phyloP scores from a whole-genome alignment of 176 grass and related monocot species.

The Hordeum vulgare region MorexV3_pseudomolecules_assembly NC_058524.1:102142368-102142867 shows the following conservation, averaged over 20 bases:
- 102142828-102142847: background rate
- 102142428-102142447: background rate
- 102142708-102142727: background rate
- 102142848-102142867: background rate
- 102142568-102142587: background rate
- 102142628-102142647: background rate
- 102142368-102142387: background rate
- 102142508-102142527: too few species aligned
- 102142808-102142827: background rate
- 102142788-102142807: background rate
- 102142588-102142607: slow-evolving; percentile 2
- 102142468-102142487: background rate
- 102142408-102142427: background rate
- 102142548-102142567: background rate
- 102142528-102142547: background rate
- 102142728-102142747: background rate
- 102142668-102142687: slow-evolving; percentile 16
- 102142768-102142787: background rate
- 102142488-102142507: background rate
- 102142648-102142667: slow-evolving; percentile 11
- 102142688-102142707: slow-evolving; percentile 20
- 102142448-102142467: background rate
- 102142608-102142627: slow-evolving; percentile 10
- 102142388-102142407: background rate
- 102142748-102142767: background rate